Conservation (phyloP, 1,284 basidiomycete species). For the Sporisorium iseilematis-ciliati region DNA sequence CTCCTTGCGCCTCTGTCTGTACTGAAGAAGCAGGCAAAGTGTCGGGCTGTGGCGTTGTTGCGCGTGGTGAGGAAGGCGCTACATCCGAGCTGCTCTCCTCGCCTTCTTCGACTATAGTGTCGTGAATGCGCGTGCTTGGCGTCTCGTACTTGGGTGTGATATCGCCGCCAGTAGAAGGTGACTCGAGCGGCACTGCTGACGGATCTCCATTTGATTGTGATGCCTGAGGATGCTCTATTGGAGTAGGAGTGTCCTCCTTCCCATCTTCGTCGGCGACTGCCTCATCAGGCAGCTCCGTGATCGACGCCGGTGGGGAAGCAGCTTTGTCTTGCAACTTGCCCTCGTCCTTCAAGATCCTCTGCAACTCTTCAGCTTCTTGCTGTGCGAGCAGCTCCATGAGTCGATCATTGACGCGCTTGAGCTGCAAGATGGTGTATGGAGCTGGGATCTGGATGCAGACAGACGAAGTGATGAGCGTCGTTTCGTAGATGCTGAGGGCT, state of each 20-base stretch:
- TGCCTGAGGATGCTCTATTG: slow-evolving; percentile 4
- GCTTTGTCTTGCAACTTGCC: slow-evolving; percentile 37
- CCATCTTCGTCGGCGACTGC: slow-evolving; percentile 2
- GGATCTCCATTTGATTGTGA: background rate
- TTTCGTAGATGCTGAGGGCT: slow-evolving; percentile 55
- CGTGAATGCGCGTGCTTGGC: slow-evolving; percentile 24
- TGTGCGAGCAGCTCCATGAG: slow-evolving; percentile 49
- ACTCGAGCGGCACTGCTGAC: slow-evolving; percentile 11
- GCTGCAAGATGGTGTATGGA: slow-evolving; percentile 51
- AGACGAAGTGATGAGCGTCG: slow-evolving; percentile 58
- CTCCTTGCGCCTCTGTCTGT: background rate
- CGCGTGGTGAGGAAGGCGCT: slow-evolving; percentile 22
- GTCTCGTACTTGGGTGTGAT: slow-evolving; percentile 36
- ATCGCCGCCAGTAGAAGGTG: slow-evolving; percentile 15
- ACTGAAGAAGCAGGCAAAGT: background rate
- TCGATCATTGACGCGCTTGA: slow-evolving; percentile 55
- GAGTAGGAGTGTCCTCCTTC: slow-evolving; percentile 9
- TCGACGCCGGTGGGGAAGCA: slow-evolving; percentile 26
- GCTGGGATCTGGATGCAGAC: slow-evolving; percentile 57
- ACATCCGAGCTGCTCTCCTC: slow-evolving; percentile 49
- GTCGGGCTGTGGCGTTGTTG: slow-evolving; percentile 19
- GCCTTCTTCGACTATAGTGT: slow-evolving; percentile 45
- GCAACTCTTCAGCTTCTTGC: slow-evolving; percentile 48
- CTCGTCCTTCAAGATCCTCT: slow-evolving; percentile 51
- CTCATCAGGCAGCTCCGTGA: slow-evolving; percentile 17